Percentiles rank a stretch among this genome's conserved stretches.
Conservation (phyloP, 306 rosid genomes). For the Albizia julibrissin region DNA sequence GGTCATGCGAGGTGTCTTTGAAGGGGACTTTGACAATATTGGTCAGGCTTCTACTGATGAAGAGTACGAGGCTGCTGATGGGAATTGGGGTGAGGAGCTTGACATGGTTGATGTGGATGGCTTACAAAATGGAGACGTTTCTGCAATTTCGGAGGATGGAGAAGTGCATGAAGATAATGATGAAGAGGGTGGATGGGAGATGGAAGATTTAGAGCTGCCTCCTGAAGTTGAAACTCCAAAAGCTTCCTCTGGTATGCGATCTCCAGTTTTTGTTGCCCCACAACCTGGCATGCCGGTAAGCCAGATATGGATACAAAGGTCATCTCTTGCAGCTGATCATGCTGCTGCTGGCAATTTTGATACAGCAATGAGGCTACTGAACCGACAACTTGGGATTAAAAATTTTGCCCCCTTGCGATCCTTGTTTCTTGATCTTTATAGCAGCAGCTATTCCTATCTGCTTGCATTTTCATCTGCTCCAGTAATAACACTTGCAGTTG, state of each 20-base stretch:
- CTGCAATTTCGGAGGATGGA: slow-evolving; percentile 61
- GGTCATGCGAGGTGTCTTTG: slow-evolving; percentile 81
- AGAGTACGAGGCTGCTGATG: slow-evolving; percentile 75
- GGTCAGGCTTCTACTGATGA: slow-evolving; percentile 56
- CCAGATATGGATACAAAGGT: slow-evolving; percentile 89
- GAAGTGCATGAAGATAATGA: slow-evolving; percentile 71
- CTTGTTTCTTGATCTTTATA: slow-evolving; percentile 76
- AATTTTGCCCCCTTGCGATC: slow-evolving; percentile 76
- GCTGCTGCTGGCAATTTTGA: slow-evolving; percentile 94
- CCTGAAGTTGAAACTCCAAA: slow-evolving; percentile 84
- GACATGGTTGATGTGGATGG: slow-evolving; percentile 72
- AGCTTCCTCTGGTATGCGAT: slow-evolving; percentile 55
- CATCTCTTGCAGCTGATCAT: slow-evolving; percentile 97
- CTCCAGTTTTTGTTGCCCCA: slow-evolving; percentile 75
- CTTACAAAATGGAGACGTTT: slow-evolving; percentile 64
- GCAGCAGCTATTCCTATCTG: slow-evolving; percentile 77
- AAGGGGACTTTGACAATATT: slow-evolving; percentile 68
- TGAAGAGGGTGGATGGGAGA: slow-evolving; percentile 90
- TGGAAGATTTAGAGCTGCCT: slow-evolving; percentile 87
- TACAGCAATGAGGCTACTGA: slow-evolving; percentile 86
- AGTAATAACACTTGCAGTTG: slow-evolving; percentile 72
- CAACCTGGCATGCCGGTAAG: slow-evolving; percentile 89
- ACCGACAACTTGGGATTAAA: slow-evolving; percentile 87
- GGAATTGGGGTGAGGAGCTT: slow-evolving; percentile 80
- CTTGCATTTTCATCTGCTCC: slow-evolving; percentile 83